Conservation (phyloP, 1,139 yeast species). For the Taphrina wiesneri region DNA sequence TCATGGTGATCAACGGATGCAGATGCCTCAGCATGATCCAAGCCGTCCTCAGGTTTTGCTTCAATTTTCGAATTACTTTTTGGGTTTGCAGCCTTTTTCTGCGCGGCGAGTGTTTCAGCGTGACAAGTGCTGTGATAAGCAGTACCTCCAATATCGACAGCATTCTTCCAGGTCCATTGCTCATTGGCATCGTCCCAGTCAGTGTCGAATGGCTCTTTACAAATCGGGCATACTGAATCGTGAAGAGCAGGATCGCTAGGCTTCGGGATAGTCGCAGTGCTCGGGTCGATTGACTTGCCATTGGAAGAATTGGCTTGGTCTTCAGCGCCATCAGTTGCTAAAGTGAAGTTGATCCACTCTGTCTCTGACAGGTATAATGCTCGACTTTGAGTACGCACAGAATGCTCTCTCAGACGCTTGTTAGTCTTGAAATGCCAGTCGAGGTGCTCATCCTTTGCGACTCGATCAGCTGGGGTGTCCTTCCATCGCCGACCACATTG, state of each 20-base stretch:
- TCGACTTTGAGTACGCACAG: slow-evolving; percentile 59
- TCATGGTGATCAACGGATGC: neutral
- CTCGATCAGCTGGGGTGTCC: slow-evolving; percentile 60
- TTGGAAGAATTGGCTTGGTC: slow-evolving; percentile 35
- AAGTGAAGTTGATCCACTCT: slow-evolving; percentile 39
- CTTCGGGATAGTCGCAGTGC: slow-evolving; percentile 50
- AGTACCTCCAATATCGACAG: slow-evolving; percentile 67
- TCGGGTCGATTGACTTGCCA: slow-evolving; percentile 24
- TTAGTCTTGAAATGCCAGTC: slow-evolving; percentile 98
- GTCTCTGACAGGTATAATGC: slow-evolving; percentile 77
- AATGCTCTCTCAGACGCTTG: slow-evolving; percentile 64
- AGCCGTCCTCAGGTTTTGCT: neutral
- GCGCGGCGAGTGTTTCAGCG: slow-evolving; percentile 57
- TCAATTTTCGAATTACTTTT: neutral
- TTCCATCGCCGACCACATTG: slow-evolving; percentile 87
- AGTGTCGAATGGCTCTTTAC: slow-evolving; percentile 78
- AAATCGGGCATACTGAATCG: slow-evolving; percentile 76
- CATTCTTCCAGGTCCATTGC: slow-evolving; percentile 93
- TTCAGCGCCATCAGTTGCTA: slow-evolving; percentile 40
- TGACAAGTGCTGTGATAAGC: slow-evolving; percentile 82
- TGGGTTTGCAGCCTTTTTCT: neutral
- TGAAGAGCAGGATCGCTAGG: slow-evolving; percentile 69
- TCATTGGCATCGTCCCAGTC: slow-evolving; percentile 85
- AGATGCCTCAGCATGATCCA: neutral
- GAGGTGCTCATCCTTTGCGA: slow-evolving; percentile 61